Conservation (phyloP, 129 eudicot species). For the Chrysanthemum makinoi region DNA sequence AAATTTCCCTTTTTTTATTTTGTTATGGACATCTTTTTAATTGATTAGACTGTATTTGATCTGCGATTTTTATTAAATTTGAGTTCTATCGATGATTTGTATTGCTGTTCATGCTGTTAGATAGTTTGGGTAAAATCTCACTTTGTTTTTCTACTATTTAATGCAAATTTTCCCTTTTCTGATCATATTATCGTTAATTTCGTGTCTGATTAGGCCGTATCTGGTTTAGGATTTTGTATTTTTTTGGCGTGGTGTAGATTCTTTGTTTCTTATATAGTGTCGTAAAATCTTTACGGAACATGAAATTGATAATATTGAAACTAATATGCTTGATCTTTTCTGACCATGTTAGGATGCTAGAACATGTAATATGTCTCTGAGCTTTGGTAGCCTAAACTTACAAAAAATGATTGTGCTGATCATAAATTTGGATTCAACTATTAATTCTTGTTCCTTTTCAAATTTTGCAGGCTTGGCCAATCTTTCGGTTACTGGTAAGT, state of each 20-base stretch:
- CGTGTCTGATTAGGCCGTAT: conserved; percentile 21
- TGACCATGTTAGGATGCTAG: conserved; percentile 12
- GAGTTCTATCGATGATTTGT: conserved; percentile 15
- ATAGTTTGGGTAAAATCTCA: neutral
- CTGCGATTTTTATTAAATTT: conserved; percentile 1
- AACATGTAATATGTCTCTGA: neutral
- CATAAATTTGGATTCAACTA: conserved; percentile 2
- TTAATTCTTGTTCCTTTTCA: conserved; percentile 18
- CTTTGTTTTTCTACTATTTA: neutral
- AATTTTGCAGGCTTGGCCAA: conserved; percentile 75
- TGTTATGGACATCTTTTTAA: neutral
- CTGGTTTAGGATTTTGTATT: neutral
- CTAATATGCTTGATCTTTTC: conserved; percentile 10
- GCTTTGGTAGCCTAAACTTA: neutral
- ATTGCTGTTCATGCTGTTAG: conserved; percentile 9
- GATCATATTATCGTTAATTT: neutral
- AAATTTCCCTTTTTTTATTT: neutral
- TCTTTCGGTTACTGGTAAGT: conserved; percentile 73
- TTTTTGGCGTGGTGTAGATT: conserved; percentile 4
- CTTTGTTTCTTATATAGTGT: conserved; percentile 5
- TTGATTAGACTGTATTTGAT: conserved; percentile 25
- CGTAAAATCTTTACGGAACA: neutral
- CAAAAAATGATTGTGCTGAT: neutral
- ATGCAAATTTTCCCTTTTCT: neutral
- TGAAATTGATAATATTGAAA: conserved; percentile 8